Base-by-base conservation (phyloP, 768 basidiomycete species). In the Boletales sp. region DNA sequence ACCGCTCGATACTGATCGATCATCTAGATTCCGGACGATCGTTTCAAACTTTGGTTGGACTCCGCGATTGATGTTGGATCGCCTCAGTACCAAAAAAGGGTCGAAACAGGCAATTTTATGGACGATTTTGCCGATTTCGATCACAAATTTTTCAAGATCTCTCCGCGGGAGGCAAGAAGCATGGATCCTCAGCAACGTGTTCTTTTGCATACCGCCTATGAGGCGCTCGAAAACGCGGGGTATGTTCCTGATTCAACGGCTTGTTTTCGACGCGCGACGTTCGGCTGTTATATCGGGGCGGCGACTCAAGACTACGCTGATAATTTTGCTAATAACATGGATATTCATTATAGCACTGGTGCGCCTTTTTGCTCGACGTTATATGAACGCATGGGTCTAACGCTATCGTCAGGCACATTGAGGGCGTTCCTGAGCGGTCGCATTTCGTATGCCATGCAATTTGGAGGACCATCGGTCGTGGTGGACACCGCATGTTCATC, bases 141-240 rank as follows among this genome's bases (percentile, higher is more conserved):
- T 62, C 73, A 86, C 61, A 72, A 68, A 62, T 86, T 87, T 61
- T 90, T 89, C 73, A 80, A 77, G 37, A 78, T 87, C 40, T 85
- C 81, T 36, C 86, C 87, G 2, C 78, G 87, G 6, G 87, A 89
- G 65, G 86, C 87, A 13, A 79, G 70, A 52, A 80, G 73, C 62
- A 88, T 88, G 85, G 84, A 88, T 58, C 86, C 87, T 8, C 86
- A 88, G 55, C 86, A 87, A 54, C 77, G 87, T 5, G 56, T 89
- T 31, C 69, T 89, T 5, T 72, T 89, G 14, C 84, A 84, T 35
- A 74, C 78, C 3, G 83, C 82, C 5, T 79, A 86, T 46, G 76
- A 84, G 49, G 87, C 87, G 0, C 70, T 89, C 5, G 86, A 88
- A 60, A 74, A 81, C 52, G 76, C 86, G 5, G 87, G 87, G 0